Evolutionary conservation across 179 eudicot genomes (phyloP).

Genomic region (Spergularia azorica): DNA sequence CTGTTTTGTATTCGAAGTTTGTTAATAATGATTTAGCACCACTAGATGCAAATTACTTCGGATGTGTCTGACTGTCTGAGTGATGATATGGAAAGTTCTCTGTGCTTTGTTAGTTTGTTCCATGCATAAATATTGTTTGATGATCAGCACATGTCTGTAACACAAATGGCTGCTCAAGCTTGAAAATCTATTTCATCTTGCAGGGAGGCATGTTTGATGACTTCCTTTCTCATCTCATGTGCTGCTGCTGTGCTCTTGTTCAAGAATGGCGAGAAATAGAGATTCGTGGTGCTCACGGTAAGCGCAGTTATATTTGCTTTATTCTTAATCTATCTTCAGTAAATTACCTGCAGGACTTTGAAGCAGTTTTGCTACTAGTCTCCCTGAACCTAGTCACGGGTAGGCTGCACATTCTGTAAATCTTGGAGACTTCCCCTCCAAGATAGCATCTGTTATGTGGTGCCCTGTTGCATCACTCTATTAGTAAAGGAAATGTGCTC

Average conservation of each 20-base stretch:
- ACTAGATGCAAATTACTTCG: too few relatives aligned
- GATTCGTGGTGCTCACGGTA: slow-evolving; percentile 74
- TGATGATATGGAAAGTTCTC: too few relatives aligned
- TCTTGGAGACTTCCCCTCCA: not conserved
- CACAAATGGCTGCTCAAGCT: not conserved
- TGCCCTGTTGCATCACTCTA: not conserved
- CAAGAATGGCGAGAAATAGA: slow-evolving; percentile 97
- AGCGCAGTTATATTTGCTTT: not conserved
- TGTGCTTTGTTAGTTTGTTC: too few relatives aligned
- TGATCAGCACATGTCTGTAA: not conserved
- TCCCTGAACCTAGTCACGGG: too few relatives aligned
- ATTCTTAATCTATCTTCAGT: not conserved
- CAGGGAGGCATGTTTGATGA: slow-evolving; percentile 90
- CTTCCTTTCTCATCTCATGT: slow-evolving; percentile 90
- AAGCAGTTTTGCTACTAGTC: too few relatives aligned
- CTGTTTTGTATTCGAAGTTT: not conserved
- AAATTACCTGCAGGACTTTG: not conserved
- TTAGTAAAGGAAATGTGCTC: too few relatives aligned
- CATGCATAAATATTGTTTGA: not conserved
- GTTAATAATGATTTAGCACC: not conserved
- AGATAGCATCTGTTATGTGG: not conserved
- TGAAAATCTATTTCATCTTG: slow-evolving; percentile 11
- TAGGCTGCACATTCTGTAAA: not conserved
- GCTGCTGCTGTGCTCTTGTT: slow-evolving; percentile 98
- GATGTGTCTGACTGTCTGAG: too few relatives aligned